Conservation (phyloP, 1,139 yeast species). For the Saccharomyces hybrid region DNA sequence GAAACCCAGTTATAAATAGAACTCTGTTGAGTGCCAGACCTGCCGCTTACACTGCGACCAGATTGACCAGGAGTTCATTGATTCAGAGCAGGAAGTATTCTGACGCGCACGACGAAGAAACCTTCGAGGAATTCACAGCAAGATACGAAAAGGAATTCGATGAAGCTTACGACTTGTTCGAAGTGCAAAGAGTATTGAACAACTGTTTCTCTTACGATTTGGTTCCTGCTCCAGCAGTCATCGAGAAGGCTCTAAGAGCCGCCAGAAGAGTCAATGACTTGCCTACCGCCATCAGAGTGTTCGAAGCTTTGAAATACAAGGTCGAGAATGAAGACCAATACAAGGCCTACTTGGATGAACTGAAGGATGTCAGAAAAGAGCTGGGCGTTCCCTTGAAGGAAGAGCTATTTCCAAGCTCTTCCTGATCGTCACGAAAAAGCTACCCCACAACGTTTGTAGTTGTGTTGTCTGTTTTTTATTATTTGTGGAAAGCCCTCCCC, state of each 20-base stretch:
- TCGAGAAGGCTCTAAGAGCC: conserved; percentile 93
- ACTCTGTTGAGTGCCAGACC: conserved; percentile 12
- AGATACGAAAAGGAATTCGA: conserved; percentile 95
- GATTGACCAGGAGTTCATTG: conserved; percentile 8
- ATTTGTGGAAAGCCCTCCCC: background rate
- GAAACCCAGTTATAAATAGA: conserved; percentile 22
- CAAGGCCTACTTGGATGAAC: conserved; percentile 90
- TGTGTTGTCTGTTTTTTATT: background rate
- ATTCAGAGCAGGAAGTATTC: conserved; percentile 53
- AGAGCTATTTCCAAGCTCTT: conserved; percentile 56
- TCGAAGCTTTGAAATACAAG: conserved; percentile 87
- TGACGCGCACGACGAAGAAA: conserved; percentile 60
- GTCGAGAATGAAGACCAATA: conserved; percentile 92
- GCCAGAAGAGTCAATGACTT: conserved; percentile 98
- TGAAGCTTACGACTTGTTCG: conserved; percentile 95
- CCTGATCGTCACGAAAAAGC: conserved; percentile 12
- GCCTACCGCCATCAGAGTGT: conserved; percentile 97
- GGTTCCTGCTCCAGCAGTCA: conserved; percentile 95
- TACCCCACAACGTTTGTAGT: background rate
- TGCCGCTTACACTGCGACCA: conserved; percentile 11
- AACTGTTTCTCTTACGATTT: conserved; percentile 96
- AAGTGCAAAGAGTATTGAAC: conserved; percentile 89
- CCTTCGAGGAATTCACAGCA: conserved; percentile 89
- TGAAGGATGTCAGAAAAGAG: conserved; percentile 84
- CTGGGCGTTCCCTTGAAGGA: conserved; percentile 92